phyloP scores from a whole-genome alignment of 257 asterid species.

The Solanum paucissectum region DNA sequence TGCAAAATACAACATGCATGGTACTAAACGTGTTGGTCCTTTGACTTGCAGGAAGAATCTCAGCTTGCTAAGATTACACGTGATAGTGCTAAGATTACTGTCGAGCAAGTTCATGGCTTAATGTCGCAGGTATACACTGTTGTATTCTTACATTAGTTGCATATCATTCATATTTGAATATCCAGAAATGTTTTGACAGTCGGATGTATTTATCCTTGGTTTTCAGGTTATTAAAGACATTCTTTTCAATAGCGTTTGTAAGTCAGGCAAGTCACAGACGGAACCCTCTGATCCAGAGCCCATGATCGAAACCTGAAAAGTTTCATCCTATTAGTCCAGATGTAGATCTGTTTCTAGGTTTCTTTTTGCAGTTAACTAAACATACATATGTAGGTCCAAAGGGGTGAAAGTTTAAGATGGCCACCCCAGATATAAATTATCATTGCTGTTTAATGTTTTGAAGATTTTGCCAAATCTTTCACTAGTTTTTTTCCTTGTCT shows the following conservation, averaged over 20 bases:
- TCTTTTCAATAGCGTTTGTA: slow-evolving; percentile 80
- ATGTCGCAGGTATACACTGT: slow-evolving; percentile 71
- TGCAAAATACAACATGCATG: neutral
- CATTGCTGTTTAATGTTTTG: neutral
- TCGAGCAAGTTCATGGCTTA: slow-evolving; percentile 96
- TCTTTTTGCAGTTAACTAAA: neutral
- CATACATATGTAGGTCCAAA: neutral
- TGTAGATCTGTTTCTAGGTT: neutral
- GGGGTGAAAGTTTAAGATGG: neutral
- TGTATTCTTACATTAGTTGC: neutral
- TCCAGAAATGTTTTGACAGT: neutral
- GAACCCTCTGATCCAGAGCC: slow-evolving; percentile 79
- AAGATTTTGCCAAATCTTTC: neutral
- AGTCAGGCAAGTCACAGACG: slow-evolving; percentile 32
- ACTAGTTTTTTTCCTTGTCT: neutral
- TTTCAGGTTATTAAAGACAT: slow-evolving; percentile 87
- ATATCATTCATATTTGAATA: neutral
- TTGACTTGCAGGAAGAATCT: slow-evolving; percentile 75
- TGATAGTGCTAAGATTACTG: slow-evolving; percentile 90
- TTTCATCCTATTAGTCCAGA: neutral
- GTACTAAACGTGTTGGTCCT: neutral
- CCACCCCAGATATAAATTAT: neutral
- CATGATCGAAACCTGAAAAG: slow-evolving; percentile 66
- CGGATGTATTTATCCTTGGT: neutral
- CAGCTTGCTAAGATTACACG: slow-evolving; percentile 88